These are phyloP conservation scores for Rhizopogon vinicolor DNA, from an alignment of 768 basidiomycete genomes.

Conservation along the genomic window DNA sequence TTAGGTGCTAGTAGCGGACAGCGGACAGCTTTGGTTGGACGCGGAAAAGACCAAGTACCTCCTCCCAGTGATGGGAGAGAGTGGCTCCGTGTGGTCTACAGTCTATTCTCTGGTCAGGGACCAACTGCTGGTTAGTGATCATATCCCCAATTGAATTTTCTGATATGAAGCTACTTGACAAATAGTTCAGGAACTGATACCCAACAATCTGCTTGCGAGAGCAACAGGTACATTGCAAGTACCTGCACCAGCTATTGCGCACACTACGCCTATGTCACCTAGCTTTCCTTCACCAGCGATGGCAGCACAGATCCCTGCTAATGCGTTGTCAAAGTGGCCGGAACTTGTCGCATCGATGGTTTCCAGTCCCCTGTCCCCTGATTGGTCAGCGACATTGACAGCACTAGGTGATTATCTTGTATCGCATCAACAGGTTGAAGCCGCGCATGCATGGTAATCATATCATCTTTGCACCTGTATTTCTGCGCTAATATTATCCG, in stretches of 20 bases:
- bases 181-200: conserved; percentile 71
- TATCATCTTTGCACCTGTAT: not conserved
- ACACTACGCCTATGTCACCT: conserved; percentile 58
- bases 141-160: not conserved
- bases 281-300: conserved; percentile 47
- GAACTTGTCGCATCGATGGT: conserved; percentile 84
- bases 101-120: conserved; percentile 82
- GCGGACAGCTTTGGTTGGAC: conserved; percentile 7
- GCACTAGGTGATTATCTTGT: conserved; percentile 81
- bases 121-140: conserved; percentile 57
- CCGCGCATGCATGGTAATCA: conserved; percentile 88
- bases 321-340: conserved; percentile 74
- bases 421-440: conserved; percentile 69
- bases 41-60: conserved; percentile 15
- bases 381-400: conserved; percentile 72
- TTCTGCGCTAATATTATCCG: conserved; percentile 4
- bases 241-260: conserved; percentile 25
- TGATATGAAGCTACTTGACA: conserved; percentile 5
- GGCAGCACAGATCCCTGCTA: conserved; percentile 47
- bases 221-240: conserved; percentile 34
- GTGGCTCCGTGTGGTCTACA: conserved; percentile 74
- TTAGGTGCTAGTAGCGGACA: conserved; percentile 41
- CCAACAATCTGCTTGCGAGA: conserved; percentile 48
- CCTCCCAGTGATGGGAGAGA: conserved; percentile 53
- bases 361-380: conserved; percentile 60